Evolutionary conservation across 306 rosid species (phyloP), one percentile per base, ranked within the genome.

Genomic region (Quercus dentata): DNA sequence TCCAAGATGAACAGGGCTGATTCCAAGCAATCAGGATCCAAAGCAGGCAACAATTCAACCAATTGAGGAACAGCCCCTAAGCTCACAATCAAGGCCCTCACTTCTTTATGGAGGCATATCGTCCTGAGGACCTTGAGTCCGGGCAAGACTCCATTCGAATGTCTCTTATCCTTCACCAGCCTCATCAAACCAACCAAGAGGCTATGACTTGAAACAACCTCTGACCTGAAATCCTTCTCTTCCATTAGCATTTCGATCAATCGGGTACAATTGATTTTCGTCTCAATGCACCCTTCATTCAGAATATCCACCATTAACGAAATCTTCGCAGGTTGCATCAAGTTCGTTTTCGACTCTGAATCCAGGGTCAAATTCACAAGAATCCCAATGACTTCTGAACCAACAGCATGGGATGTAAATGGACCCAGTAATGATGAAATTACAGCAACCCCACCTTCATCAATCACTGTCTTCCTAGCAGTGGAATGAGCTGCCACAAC

Each of bases 321-420:
- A 84, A 91, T 77, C 74, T 87, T 91, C 0, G 91, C 90, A 27
- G 96, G 96, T 73, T 91, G 96, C 90, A 77, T 84, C 73, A 91
- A 81, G 82, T 71, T 82, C 77, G 33, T 75, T 73, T 74, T 87
- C 2, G 96, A 87, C 31, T 89, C 96, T 1, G 90, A 89, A 86
- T 89, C 96, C 35, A 91, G 91, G 19, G 83, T 73, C 85, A 91
- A 81, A 77, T 83, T 74, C 4, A 87, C 93, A 79, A 91, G 93
- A 79, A 91, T 84, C 59, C 90, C 91, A 73, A 91, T 87, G 46
- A 81, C 93, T 74, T 89, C 91, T 1, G 91, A 89, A 56, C 93
- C 96, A 84, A 91, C 93, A 74, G 85, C 96, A 86, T 91, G 91
- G 27, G 93, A 89, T 75, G 96, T 89, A 81, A 87, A 91, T 77